Base-by-base conservation (phyloP, 805 yeast species). In the Metschnikowia santaceciliae region DNA sequence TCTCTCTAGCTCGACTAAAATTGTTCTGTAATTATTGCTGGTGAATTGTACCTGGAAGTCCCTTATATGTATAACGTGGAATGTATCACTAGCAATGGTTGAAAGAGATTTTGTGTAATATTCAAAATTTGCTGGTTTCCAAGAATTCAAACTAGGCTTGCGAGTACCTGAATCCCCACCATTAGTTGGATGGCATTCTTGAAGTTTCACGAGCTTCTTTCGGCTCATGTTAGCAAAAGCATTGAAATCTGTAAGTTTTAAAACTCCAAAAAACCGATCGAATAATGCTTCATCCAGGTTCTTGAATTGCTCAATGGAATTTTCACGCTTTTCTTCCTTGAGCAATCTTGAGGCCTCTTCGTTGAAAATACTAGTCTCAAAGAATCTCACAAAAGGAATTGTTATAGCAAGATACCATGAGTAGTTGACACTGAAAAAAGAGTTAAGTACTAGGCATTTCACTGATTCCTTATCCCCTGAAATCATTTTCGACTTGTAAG, bases 361-460 rank as follows among this genome's bases (percentile, higher is more conserved):
- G 14, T 64, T 53, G 42, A 64, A 62, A 1, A 65, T 53, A 49
- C 64, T 68, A 48, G 63, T 53, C 51, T 74, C 78, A 42, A 69
- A 51, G 3, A 74, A 64, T 32, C 69, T 54, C 5, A 70, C 59
- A 55, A 72, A 74, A 6, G 78, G 78, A 2, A 61, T 51, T 2
- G 72, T 65, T 1, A 69, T 50, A 0, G 75, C 66, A 44, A 72
- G 53, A 48, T 62, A 68, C 78, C 77, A 73, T 1, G 70, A 57
- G 54, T 67, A 70, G 50, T 69, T 70, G 8, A 64, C 57, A 50
- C 74, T 68, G 54, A 60, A 69, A 43, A 57, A 57, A 2, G 66
- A 56, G 50, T 73, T 74, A 57, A 56, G 72, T 13, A 66, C 47
- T 35, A 74, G 55, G 0, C 72, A 69, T 46, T 71, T 73, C 6